A percentile compares a stretch with the other conserved stretches of the same genome.
Conservation (phyloP, 2,329 filamentous ascomycete species). For the Zymoseptoria passerinii region DNA sequence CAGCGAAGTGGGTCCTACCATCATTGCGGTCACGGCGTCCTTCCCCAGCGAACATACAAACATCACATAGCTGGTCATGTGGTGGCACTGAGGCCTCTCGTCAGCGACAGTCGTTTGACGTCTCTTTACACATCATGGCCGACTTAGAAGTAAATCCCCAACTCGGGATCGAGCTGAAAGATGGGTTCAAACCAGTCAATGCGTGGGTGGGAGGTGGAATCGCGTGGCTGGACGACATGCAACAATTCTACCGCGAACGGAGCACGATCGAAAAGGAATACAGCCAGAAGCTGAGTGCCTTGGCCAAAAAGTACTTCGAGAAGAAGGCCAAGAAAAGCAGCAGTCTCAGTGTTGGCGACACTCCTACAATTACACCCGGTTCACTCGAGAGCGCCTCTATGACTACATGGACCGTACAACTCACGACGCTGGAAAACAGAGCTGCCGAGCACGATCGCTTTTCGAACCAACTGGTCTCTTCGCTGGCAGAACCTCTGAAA, state of each 20-base stretch:
- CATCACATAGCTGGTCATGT: not conserved
- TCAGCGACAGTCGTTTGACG: not conserved
- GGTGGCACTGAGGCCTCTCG: not conserved
- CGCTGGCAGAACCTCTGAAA: constrained; percentile 82
- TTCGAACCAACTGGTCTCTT: constrained; percentile 65
- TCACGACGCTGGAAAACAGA: constrained; percentile 79
- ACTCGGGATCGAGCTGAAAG: constrained; percentile 94
- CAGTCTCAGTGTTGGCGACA: constrained; percentile 85
- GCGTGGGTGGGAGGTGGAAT: constrained; percentile 84
- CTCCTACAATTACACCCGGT: constrained; percentile 83
- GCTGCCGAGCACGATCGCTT: constrained; percentile 85
- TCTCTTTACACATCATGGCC: constrained; percentile 50
- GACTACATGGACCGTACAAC: constrained; percentile 92
- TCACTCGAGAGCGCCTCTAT: constrained; percentile 93
- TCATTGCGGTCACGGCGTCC: not conserved
- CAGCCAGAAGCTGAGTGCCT: constrained; percentile 70
- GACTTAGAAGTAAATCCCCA: constrained; percentile 75
- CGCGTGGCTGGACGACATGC: constrained; percentile 90
- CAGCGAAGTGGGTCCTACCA: not conserved
- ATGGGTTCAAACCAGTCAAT: constrained; percentile 94
- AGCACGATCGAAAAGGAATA: constrained; percentile 96
- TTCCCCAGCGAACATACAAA: not conserved
- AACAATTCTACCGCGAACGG: constrained; percentile 93
- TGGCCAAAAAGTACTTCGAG: constrained; percentile 96
- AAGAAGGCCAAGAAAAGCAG: constrained; percentile 89